Percentiles rank a stretch among this genome's conserved stretches.
Conservation (phyloP, 768 basidiomycete genomes). For the Termitomyces sp. region DNA sequence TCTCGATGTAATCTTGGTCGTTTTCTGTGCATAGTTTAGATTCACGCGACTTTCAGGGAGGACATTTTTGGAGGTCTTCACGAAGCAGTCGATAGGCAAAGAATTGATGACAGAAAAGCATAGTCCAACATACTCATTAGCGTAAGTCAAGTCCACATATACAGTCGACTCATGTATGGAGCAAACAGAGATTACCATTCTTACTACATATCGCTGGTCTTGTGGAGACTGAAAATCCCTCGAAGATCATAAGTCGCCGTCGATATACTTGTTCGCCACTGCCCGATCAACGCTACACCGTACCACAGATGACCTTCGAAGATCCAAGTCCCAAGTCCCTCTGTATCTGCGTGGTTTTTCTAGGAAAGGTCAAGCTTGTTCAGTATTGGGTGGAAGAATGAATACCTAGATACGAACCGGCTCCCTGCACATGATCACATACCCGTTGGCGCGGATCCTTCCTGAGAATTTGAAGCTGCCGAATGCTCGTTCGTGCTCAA, state of each 20-base stretch:
- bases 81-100: neutral
- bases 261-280: constrained; percentile 40
- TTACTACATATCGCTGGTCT: constrained; percentile 21
- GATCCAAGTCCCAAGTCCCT: constrained; percentile 46
- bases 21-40: neutral
- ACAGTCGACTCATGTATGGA: no score
- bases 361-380: constrained; percentile 18
- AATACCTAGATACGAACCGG: constrained; percentile 34
- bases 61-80: neutral
- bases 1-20: neutral
- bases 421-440: constrained; percentile 57
- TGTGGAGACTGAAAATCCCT: constrained; percentile 60
- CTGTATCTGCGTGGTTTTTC: constrained; percentile 37
- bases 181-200: no score
- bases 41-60: constrained; percentile 4
- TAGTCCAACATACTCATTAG: neutral
- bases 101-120: neutral
- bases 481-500: constrained; percentile 59
- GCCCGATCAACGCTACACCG: constrained; percentile 48
- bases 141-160: neutral
- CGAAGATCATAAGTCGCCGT: constrained; percentile 31
- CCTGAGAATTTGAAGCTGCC: constrained; percentile 62
- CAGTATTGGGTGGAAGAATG: constrained; percentile 3
- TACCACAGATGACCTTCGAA: constrained; percentile 55
- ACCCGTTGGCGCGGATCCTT: constrained; percentile 54